These are phyloP conservation scores for Colletotrichum camelliae DNA, from an alignment of 2,329 filamentous ascomycete species.

Conservation along the genomic window DNA sequence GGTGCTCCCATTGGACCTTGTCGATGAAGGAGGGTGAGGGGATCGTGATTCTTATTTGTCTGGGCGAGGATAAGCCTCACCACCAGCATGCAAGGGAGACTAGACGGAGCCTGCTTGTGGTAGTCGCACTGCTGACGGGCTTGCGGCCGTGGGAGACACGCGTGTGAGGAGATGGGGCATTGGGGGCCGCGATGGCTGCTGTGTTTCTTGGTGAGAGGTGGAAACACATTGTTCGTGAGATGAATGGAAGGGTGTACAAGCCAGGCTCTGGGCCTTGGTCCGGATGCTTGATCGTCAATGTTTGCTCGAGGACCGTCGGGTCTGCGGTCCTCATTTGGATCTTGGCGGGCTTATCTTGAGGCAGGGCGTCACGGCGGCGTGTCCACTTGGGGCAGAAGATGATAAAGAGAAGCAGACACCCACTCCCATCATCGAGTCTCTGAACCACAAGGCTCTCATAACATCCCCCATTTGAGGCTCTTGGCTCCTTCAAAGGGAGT, in stretches of 20 bases:
- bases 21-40: neutral
- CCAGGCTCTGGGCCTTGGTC: neutral
- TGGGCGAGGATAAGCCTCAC: neutral
- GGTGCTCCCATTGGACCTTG: neutral
- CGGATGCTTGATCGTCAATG: neutral
- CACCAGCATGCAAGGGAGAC: neutral
- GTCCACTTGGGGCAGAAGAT: neutral
- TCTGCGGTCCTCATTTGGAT: neutral
- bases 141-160: neutral
- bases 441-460: neutral
- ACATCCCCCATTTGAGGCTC: neutral
- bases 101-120: constrained; percentile 7
- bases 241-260: neutral
- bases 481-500: neutral
- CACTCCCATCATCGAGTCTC: neutral
- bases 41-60: neutral
- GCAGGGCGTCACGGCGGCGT: neutral
- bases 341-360: neutral
- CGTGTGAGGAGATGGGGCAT: neutral
- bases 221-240: neutral
- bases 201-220: neutral
- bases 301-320: neutral
- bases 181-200: neutral
- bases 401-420: neutral
- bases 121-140: neutral